These are phyloP conservation scores for Syzygium aqueum DNA, from an alignment of 345 rosid genomes.

Conservation along the genomic window DNA sequence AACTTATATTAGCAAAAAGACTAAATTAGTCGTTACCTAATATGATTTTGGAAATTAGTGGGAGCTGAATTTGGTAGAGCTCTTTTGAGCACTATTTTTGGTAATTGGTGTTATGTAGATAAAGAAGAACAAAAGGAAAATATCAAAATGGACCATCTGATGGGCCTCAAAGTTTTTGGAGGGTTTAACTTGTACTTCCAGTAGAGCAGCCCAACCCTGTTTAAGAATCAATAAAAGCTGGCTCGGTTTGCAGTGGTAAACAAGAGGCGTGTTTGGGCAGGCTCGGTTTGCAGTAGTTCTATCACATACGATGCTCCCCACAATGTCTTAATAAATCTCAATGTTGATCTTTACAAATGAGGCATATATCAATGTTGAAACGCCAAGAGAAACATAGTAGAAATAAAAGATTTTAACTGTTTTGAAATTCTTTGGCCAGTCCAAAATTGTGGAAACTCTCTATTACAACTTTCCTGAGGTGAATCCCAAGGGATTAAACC, in stretches of 20 bases:
- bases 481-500: neutral
- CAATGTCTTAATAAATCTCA: neutral
- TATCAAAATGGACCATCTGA: neutral
- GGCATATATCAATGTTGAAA: neutral
- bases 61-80: neutral
- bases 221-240: neutral
- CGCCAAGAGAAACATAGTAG: neutral
- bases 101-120: neutral
- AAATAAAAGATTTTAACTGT: neutral
- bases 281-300: neutral
- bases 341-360: neutral
- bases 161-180: neutral
- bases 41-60: neutral
- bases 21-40: neutral
- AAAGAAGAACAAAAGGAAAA: neutral
- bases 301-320: neutral
- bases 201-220: neutral
- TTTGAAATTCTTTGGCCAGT: neutral
- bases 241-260: neutral
- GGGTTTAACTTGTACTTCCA: neutral
- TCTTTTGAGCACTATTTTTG: neutral
- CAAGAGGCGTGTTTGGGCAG: neutral
- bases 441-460: neutral
- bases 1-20: neutral
- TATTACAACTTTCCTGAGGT: neutral